phyloP scores from a whole-genome alignment of 2,329 filamentous ascomycete genomes.

The Colletotrichum sp. region DNA sequence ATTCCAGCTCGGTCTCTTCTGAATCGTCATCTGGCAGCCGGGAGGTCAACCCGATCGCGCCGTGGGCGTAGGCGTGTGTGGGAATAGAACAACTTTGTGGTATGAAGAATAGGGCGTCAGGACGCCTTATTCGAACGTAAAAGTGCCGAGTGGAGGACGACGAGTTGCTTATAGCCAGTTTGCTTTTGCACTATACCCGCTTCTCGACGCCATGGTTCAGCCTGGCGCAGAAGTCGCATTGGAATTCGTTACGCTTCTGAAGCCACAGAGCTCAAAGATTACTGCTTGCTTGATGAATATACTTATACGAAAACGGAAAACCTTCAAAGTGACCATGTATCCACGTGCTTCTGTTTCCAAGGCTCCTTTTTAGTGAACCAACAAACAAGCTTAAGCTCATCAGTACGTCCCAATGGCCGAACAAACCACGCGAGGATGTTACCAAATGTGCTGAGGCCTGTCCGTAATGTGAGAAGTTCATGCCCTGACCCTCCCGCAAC shows the following conservation, averaged over 20 bases:
- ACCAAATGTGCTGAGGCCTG: neutral
- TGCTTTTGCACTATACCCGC: conserved; percentile 11
- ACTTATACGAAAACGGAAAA: neutral
- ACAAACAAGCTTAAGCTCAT: neutral
- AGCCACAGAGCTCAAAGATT: neutral
- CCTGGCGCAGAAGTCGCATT: neutral
- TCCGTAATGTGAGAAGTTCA: neutral
- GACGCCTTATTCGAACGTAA: neutral
- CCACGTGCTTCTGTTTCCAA: neutral
- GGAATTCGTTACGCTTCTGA: neutral
- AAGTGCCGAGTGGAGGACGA: neutral
- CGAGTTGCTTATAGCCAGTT: neutral
- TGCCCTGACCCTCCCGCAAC: neutral
- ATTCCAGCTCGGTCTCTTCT: conserved; percentile 38
- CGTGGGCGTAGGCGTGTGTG: conserved; percentile 30
- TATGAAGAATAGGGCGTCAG: neutral
- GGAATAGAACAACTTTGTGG: neutral
- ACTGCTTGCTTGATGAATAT: neutral
- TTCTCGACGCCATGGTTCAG: neutral
- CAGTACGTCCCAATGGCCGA: neutral
- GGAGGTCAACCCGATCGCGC: conserved; percentile 34
- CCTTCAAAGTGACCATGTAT: neutral
- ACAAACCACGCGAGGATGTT: neutral
- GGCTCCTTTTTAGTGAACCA: neutral
- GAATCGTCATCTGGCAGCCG: conserved; percentile 39